These are phyloP conservation scores for Phytophthora citrophthora DNA, from an alignment of 352 stramenopile genomes.

Conservation along the genomic window DNA sequence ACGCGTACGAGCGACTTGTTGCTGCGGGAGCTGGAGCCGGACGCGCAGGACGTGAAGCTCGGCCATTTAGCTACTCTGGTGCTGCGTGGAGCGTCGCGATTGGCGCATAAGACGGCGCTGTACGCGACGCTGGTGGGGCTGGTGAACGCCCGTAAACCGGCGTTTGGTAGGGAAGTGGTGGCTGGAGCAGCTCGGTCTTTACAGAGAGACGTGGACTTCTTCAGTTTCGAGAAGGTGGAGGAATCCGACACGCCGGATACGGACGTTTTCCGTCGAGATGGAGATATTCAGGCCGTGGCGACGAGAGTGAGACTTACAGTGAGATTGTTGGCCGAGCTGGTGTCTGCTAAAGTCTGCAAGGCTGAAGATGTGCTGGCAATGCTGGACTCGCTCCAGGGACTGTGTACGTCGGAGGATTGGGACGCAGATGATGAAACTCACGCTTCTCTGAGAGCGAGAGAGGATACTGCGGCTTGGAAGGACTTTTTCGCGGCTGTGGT, in stretches of 20 bases:
- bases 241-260: constrained; percentile 21
- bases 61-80: constrained; percentile 60
- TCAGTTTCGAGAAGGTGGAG: constrained; percentile 41
- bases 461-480: constrained; percentile 74
- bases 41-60: constrained; percentile 64
- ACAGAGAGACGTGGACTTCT: constrained; percentile 70
- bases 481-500: constrained; percentile 79
- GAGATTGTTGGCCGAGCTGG: constrained; percentile 68
- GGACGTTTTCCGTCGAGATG: constrained; percentile 30
- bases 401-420: constrained; percentile 72
- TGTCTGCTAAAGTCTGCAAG: constrained; percentile 62
- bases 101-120: constrained; percentile 77
- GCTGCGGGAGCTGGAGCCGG: constrained; percentile 57
- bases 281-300: constrained; percentile 52
- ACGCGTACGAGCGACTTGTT: constrained; percentile 47
- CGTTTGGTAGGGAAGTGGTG: constrained; percentile 65
- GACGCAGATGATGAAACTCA: constrained; percentile 53
- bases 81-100: constrained; percentile 53
- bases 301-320: constrained; percentile 64
- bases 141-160: constrained; percentile 64
- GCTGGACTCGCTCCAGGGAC: constrained; percentile 65
- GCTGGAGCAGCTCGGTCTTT: constrained; percentile 41
- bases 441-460: constrained; percentile 39
- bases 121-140: constrained; percentile 73
- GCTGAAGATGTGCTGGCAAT: constrained; percentile 65